A percentile compares a stretch with the other conserved stretches of the same genome.
phyloP scores from a whole-genome alignment of 108 stramenopile genomes.

The Chaetoceros tenuissimus region DNA sequence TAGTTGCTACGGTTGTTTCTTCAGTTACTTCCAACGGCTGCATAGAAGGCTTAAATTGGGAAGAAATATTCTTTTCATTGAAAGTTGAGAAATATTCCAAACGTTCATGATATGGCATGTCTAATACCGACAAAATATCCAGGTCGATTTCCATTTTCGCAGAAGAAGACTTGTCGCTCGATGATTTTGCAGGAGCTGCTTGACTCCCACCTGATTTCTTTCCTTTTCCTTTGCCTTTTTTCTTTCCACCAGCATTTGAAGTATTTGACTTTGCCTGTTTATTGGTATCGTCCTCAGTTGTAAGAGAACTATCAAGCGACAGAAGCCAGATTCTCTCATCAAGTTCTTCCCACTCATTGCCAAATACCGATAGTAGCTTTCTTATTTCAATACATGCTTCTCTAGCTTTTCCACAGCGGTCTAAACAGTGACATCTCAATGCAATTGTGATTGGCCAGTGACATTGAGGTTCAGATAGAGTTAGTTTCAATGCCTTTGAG shows the following conservation, averaged over 20 bases:
- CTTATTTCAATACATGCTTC: conserved; percentile 37
- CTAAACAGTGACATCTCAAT: conserved; percentile 51
- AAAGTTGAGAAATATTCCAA: not conserved
- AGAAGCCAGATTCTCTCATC: conserved; percentile 1
- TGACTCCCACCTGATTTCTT: no score
- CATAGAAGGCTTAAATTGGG: not conserved
- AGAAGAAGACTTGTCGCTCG: not conserved
- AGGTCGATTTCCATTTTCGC: not conserved
- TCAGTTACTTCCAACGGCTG: no score
- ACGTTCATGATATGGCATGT: not conserved
- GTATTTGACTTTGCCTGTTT: no score
- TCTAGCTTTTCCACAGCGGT: conserved; percentile 38
- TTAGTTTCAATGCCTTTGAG: conserved; percentile 56
- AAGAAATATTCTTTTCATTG: not conserved
- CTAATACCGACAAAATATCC: not conserved
- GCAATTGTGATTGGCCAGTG: conserved; percentile 44
- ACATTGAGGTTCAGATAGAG: conserved; percentile 27
- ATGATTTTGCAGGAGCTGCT: not conserved
- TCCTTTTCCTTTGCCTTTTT: no score
- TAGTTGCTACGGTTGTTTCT: conserved; percentile 34
- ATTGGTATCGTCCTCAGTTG: no score
- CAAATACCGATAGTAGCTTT: conserved; percentile 16
- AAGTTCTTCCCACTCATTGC: conserved; percentile 8
- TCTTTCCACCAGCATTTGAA: no score
- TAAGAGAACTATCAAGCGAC: not conserved